phyloP scores from a whole-genome alignment of 768 basidiomycete genomes.

The Ephemerocybe angulata region DNA sequence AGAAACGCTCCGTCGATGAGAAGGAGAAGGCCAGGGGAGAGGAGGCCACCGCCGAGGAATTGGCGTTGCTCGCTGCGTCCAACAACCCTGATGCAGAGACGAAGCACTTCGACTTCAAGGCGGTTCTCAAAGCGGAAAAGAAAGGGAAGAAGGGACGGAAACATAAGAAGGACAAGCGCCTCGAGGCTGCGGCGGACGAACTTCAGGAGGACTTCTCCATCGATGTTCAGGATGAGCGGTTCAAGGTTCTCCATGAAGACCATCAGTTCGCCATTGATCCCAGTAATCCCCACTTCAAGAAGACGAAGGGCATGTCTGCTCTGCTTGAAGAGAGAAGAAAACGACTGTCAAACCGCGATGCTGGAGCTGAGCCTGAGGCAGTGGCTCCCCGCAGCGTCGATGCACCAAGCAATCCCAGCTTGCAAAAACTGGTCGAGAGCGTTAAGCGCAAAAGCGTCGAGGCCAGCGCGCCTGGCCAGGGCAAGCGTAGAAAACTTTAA shows the following conservation, averaged over 20 bases:
- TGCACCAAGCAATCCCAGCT: slow-evolving; percentile 26
- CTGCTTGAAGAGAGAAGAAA: slow-evolving; percentile 73
- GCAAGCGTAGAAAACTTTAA: slow-evolving; percentile 41
- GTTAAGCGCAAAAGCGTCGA: slow-evolving; percentile 74
- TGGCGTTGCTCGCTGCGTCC: slow-evolving; percentile 57
- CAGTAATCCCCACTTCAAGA: slow-evolving; percentile 89
- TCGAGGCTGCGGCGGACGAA: slow-evolving; percentile 51
- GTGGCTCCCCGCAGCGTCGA: slow-evolving; percentile 7
- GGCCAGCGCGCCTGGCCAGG: slow-evolving; percentile 22
- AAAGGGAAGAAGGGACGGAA: slow-evolving; percentile 45
- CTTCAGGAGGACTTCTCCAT: slow-evolving; percentile 79
- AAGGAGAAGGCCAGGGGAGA: slow-evolving; percentile 25
- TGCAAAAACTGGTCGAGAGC: slow-evolving; percentile 75
- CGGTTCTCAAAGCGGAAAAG: slow-evolving; percentile 86
- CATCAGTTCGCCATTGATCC: slow-evolving; percentile 95
- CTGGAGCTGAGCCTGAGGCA: slow-evolving; percentile 11
- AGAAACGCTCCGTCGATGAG: slow-evolving; percentile 17
- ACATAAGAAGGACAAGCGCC: slow-evolving; percentile 28
- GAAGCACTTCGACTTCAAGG: slow-evolving; percentile 87
- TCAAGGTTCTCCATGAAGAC: slow-evolving; percentile 84
- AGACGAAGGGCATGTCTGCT: slow-evolving; percentile 85
- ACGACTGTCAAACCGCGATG: slow-evolving; percentile 17
- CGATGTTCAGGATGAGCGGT: slow-evolving; percentile 83
- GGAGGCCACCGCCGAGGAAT: slow-evolving; percentile 58
- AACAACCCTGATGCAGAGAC: slow-evolving; percentile 52